Conservation (phyloP, 345 rosid species). For the Cardiospermum halicacabum region DNA sequence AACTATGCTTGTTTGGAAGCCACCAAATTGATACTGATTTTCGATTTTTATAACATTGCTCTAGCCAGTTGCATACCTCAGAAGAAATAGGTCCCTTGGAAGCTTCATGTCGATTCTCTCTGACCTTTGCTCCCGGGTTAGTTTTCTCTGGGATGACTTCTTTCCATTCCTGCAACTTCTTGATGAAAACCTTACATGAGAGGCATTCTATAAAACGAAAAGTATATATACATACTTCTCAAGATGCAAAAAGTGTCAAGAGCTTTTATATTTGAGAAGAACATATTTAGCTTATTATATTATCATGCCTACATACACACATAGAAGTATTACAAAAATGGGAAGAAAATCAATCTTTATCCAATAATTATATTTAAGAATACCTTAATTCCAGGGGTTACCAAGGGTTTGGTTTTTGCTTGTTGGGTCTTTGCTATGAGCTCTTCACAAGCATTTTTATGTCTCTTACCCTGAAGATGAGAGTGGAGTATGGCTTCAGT, state of each 20-base stretch:
- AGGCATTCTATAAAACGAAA: conserved; percentile 4
- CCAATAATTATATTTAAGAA: background rate
- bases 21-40: too few species aligned
- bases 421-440: conserved; percentile 15
- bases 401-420: background rate
- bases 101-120: conserved; percentile 20
- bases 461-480: conserved; percentile 28
- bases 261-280: too few species aligned
- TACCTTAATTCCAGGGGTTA: background rate
- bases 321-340: background rate
- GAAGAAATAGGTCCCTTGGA: conserved; percentile 13
- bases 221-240: too few species aligned
- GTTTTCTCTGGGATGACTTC: conserved; percentile 4
- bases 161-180: conserved; percentile 9
- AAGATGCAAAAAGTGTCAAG: background rate
- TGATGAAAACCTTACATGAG: conserved; percentile 15
- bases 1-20: too few species aligned
- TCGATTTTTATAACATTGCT: too few species aligned
- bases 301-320: background rate
- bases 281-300: background rate
- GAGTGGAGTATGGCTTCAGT: conserved; percentile 15
- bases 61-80: conserved; percentile 10
- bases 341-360: background rate
- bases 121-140: conserved; percentile 4
- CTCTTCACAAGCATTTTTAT: conserved; percentile 12